These are phyloP conservation scores for Hypoxylon sp. DNA, from an alignment of 2,329 filamentous ascomycete genomes.

Conservation along the genomic window DNA sequence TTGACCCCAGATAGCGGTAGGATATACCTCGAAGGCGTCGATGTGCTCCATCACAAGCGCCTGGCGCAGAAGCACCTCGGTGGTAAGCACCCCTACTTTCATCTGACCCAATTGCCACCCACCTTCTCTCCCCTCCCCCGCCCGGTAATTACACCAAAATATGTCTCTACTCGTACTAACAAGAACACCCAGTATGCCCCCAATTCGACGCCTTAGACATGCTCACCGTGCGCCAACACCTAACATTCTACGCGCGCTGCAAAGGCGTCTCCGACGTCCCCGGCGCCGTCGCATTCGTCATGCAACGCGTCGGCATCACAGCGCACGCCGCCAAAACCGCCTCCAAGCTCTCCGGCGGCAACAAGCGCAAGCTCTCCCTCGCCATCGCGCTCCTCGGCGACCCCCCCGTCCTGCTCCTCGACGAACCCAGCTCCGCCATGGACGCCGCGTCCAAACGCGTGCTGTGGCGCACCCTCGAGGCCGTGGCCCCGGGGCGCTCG, in stretches of 20 bases:
- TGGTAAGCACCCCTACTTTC: slow-evolving; percentile 42
- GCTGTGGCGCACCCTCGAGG: slow-evolving; percentile 80
- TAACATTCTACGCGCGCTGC: slow-evolving; percentile 79
- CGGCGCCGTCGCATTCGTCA: slow-evolving; percentile 75
- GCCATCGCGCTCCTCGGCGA: slow-evolving; percentile 84
- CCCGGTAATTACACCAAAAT: background rate
- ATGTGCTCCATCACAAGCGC: slow-evolving; percentile 74
- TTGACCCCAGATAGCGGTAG: slow-evolving; percentile 74
- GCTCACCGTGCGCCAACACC: slow-evolving; percentile 80
- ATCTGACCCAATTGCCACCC: background rate
- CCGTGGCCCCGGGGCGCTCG: slow-evolving; percentile 75
- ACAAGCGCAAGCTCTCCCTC: slow-evolving; percentile 81
- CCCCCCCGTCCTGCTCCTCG: slow-evolving; percentile 79
- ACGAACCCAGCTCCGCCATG: slow-evolving; percentile 84
- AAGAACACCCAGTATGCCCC: slow-evolving; percentile 70
- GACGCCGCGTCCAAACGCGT: slow-evolving; percentile 78
- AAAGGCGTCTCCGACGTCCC: slow-evolving; percentile 75
- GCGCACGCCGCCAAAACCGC: slow-evolving; percentile 75
- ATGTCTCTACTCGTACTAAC: slow-evolving; percentile 7
- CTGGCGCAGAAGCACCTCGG: slow-evolving; percentile 75
- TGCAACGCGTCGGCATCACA: slow-evolving; percentile 75
- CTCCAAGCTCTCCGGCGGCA: slow-evolving; percentile 79
- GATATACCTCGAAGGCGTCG: slow-evolving; percentile 77
- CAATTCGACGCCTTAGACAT: slow-evolving; percentile 81
- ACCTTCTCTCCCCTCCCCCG: background rate